Evolutionary conservation across 805 yeast species (phyloP).

Genomic region (Saccharomycopsis olivae): DNA sequence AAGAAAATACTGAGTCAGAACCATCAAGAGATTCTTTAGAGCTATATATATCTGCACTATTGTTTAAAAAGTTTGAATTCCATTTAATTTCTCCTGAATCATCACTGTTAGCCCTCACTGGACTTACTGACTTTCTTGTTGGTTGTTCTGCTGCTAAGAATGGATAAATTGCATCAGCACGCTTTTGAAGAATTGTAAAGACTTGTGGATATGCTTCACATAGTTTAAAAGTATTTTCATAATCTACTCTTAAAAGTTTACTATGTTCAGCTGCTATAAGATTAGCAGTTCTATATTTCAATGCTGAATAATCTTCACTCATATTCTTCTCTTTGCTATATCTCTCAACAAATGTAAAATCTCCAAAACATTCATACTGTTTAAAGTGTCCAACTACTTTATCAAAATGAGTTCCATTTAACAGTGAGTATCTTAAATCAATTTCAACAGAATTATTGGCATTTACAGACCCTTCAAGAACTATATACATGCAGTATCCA

Average conservation of each 20-base stretch:
- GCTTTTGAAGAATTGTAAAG: slow-evolving; percentile 45
- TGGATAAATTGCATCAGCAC: slow-evolving; percentile 29
- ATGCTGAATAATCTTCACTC: background rate
- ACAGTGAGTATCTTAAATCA: slow-evolving; percentile 17
- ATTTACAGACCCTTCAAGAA: slow-evolving; percentile 62
- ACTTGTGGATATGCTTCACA: slow-evolving; percentile 50
- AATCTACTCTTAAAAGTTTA: slow-evolving; percentile 50
- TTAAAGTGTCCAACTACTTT: slow-evolving; percentile 46
- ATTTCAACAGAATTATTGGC: slow-evolving; percentile 35
- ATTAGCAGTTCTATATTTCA: slow-evolving; percentile 41
- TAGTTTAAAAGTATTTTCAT: slow-evolving; percentile 41
- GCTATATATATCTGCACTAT: background rate
- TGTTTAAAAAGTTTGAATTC: slow-evolving; percentile 10
- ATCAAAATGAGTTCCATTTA: slow-evolving; percentile 24
- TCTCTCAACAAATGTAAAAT: slow-evolving; percentile 53
- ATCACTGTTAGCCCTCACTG: too few species aligned
- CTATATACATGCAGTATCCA: slow-evolving; percentile 57
- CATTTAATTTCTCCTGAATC: slow-evolving; percentile 6
- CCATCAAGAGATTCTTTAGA: background rate
- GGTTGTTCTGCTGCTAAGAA: background rate
- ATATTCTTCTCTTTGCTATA: slow-evolving; percentile 4
- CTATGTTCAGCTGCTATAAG: slow-evolving; percentile 51
- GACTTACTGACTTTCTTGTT: too few species aligned
- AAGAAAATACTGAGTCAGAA: background rate
- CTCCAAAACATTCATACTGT: slow-evolving; percentile 64